A percentile compares a stretch with the other conserved stretches of the same genome.
phyloP scores from a whole-genome alignment of 768 basidiomycete genomes.

The Suillus spraguei region DNA sequence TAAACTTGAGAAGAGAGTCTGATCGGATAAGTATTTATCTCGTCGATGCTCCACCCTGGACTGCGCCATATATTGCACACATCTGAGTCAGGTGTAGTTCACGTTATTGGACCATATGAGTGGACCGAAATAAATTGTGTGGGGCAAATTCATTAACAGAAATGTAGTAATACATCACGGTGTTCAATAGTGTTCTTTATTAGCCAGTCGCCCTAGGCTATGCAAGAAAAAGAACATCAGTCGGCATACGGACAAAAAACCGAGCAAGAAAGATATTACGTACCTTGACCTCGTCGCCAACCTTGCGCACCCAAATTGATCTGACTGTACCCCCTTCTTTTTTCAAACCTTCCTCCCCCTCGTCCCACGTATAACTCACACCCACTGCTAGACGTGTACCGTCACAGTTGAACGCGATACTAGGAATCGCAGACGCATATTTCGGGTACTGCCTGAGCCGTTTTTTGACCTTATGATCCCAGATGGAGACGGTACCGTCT shows the following conservation, averaged over 20 bases:
- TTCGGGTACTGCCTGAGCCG: conserved; percentile 89
- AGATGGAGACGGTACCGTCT: conserved; percentile 91
- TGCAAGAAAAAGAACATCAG: not conserved
- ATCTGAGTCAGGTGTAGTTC: not conserved
- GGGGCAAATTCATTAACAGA: not conserved
- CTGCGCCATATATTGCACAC: not conserved
- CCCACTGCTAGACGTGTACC: conserved; percentile 84
- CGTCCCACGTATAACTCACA: conserved; percentile 89
- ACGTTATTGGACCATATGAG: not conserved
- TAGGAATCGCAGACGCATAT: conserved; percentile 73
- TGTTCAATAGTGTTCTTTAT: not conserved
- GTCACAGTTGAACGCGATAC: conserved; percentile 81
- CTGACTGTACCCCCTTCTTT: conserved; percentile 54
- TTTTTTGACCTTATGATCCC: conserved; percentile 98
- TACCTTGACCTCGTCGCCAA: conserved; percentile 82
- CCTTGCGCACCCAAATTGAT: conserved; percentile 58
- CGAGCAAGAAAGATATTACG: conserved; percentile 15
- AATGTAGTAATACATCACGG: conserved; percentile 1
- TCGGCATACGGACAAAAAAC: not conserved
- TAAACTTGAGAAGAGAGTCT: not conserved
- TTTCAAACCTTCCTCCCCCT: conserved; percentile 74
- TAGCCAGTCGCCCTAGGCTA: conserved; percentile 22
- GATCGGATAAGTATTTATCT: not conserved
- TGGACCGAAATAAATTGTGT: not conserved
- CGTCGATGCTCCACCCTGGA: not conserved